These are phyloP conservation scores for Tylopilus plumbeoviolaceoides DNA, from an alignment of 768 basidiomycete species.

Conservation along the genomic window DNA sequence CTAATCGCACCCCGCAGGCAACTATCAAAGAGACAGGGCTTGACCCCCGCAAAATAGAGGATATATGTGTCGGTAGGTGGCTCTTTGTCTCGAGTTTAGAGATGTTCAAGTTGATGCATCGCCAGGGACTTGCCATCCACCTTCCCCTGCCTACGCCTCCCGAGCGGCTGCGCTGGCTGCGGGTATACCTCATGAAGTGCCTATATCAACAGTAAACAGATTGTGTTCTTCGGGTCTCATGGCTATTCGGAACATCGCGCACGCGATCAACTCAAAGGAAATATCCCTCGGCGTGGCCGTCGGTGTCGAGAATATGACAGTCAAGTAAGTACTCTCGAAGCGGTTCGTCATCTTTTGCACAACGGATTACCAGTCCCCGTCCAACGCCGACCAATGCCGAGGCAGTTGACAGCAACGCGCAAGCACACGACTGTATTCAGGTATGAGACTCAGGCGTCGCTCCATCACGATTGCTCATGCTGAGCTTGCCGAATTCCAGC, in stretches of 20 bases:
- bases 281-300: slow-evolving; percentile 83
- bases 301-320: slow-evolving; percentile 80
- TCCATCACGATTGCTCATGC: not conserved
- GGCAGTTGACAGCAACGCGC: slow-evolving; percentile 50
- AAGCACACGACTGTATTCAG: slow-evolving; percentile 76
- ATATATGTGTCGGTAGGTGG: slow-evolving; percentile 75
- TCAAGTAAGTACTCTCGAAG: slow-evolving; percentile 47
- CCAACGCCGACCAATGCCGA: slow-evolving; percentile 68
- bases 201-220: slow-evolving; percentile 89
- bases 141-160: slow-evolving; percentile 77
- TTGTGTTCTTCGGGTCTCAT: slow-evolving; percentile 93
- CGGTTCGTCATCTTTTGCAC: not conserved
- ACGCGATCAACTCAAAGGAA: slow-evolving; percentile 80
- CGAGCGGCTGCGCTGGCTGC: slow-evolving; percentile 85
- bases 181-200: slow-evolving; percentile 81
- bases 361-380: slow-evolving; percentile 47
- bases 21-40: slow-evolving; percentile 62
- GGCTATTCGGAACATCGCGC: slow-evolving; percentile 88
- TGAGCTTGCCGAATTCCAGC: slow-evolving; percentile 38
- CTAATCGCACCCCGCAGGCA: slow-evolving; percentile 40
- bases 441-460: slow-evolving; percentile 20
- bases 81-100: too few species aligned
- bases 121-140: slow-evolving; percentile 77
- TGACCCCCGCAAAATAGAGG: slow-evolving; percentile 69
- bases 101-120: not conserved